Base-by-base conservation (phyloP, 2,329 filamentous ascomycete species). In the Clonostachys chloroleuca region DNA sequence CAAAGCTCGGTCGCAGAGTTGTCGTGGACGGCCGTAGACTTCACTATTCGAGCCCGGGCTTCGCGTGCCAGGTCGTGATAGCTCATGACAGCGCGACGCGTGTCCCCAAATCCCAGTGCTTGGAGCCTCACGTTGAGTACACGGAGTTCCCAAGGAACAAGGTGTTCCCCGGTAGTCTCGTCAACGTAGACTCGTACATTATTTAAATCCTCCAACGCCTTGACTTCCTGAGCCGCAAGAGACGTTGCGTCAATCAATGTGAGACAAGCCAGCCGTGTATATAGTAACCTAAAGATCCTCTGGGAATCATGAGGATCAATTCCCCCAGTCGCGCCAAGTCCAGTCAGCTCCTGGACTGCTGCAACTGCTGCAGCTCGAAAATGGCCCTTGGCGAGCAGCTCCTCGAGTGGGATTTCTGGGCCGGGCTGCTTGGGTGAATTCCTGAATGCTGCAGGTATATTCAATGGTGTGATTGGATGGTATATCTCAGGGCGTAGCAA, bases 51-150 rank as follows among this genome's bases (percentile, higher is more conserved):
- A 3, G 73, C 70, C 16, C 91, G 76, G 3, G 89, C 89, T 64
- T 95, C 90, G 9, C 87, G 70, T 0, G 86, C 91, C 3, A 97
- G 77, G 52, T 96, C 91, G 61, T 96, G 95, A 62, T 95, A 89
- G 41, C 87, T 88, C 76, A 94, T 92, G 48, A 99, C 85, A 5
- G 89, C 87, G 51, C 92, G 79, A 5, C 92, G 78, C 44, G 85
- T 81, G 65, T 99, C 94, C 5, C 86, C 86, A 53, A 94, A 95
- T 1, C 89, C 90, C 42, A 96, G 79, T 0, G 89, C 89, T 55
- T 95, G 89, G 17, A 97, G 75, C 2, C 92, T 80, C 9, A 96
- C 87, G 7, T 86, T 84, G 14, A 97, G 75, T 4, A 96, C 78
- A 7, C 94, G 82, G 45, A 99, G 75, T 40, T 86, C 80, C 92